Evolutionary conservation across 345 rosid genomes (phyloP), one percentile per base, ranked within the genome.

Genomic region (Syzygium grande): DNA sequence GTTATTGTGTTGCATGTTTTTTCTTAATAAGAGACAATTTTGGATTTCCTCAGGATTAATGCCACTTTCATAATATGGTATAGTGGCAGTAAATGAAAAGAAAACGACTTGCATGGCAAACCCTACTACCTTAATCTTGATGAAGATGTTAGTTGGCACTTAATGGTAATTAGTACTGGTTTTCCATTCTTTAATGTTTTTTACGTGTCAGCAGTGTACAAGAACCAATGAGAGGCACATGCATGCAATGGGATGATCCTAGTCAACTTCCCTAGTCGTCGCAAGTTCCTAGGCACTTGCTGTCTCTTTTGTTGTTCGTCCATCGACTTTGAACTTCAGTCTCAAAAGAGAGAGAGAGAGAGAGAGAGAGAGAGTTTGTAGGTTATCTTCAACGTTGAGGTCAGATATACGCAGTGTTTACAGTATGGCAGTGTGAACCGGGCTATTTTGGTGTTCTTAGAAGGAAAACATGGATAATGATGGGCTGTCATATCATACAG

Each of bases 1-100:
- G 0, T 65, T 9, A 0, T 1, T 1, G 30, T 29, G 46, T 65
- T 2, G 2, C 29, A 6, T 34, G 79, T 1, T 17, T 68, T 17
- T 9, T 68, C 13, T 68, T 68, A 34, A 68, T 68, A 68, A 68
- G 46, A 68, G 80, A 8, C 0, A 3, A 0, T 2, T 34, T 16
- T 17, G 12, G 9, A 17, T 34, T 16, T 68, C 13, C 13, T 68
- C 1, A 38, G 1, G 3, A 8, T 19, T 43, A 34, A 14, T 68
- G 46, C 43, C 13, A 0, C 25, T 4, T 68, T 68, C 80, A 68
- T 34, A 9, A 16, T 30, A 38, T 4, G 46, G 11, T 19, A 34
- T 19, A 19, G 46, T 5, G 3, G 7, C 19, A 68, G 80, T 9
- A 34, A 34, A 34, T 68, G 46, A 34, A 0, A 68, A 68, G 46